Evolutionary conservation across 164 flowering plant species (phyloP), one percentile per base, ranked within the genome.

Genomic region (Dillenia turbinata): DNA sequence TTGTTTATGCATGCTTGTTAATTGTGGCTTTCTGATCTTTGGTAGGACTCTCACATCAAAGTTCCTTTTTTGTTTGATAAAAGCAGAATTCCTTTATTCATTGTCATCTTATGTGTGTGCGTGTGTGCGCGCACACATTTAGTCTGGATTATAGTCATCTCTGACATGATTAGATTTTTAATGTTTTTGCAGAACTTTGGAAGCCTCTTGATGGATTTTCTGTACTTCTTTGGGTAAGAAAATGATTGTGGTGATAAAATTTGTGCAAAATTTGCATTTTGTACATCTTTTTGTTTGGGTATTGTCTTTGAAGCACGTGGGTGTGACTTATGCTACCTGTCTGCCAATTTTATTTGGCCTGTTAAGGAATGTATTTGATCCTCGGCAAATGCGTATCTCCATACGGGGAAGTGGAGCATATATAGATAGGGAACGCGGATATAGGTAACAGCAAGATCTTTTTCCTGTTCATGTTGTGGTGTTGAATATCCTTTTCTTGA

Each of bases 301-400:
- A 19, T 19, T 19, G 22, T 19, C 22, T 19, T 19, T 19, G 22
- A 19, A 1, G 22, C 22, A 19, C 1, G 22, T 19, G 22, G 22
- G 22, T 19, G 1, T 1, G 22, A 19, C 22, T 19, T 19, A 19
- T 19, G 22, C 22, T 19, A 19, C 22, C 1, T 19, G 22, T 19
- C 22, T 19, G 1, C 22, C 22, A 19, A 19, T 19, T 19, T 19
- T 68, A 11, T 65, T 11, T 24, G 52, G 14, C 48, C 43, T 70
- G 2, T 68, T 47, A 72, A 92, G 98, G 79, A 88, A 90, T 77
- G 88, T 93, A 67, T 93, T 90, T 85, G 98, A 93, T 79, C 97
- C 98, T 55, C 96, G 98, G 26, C 95, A 85, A 77, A 93, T 93
- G 90, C 95, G 97, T 60, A 73, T 90, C 40, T 93, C 98, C 47